These are phyloP conservation scores for Wallacemonas sp. DNA, from an alignment of 208 protist species.

Conservation along the genomic window DNA sequence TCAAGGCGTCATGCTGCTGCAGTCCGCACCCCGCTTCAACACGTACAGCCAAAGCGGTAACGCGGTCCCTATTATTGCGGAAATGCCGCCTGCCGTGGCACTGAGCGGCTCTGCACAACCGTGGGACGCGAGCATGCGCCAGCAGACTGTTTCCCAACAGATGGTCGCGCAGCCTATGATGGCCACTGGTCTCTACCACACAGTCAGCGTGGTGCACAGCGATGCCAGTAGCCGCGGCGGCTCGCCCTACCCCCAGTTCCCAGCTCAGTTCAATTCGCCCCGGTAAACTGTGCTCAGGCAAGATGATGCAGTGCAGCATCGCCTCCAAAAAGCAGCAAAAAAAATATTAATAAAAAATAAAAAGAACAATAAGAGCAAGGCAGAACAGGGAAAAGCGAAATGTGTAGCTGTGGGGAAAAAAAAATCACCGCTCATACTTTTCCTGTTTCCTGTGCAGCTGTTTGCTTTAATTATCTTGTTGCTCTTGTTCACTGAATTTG, in stretches of 20 bases:
- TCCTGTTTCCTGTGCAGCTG: too few species aligned
- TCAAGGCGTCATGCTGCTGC: neutral
- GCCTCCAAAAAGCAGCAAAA: neutral
- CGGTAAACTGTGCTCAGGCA: too few species aligned
- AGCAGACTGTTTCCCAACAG: neutral
- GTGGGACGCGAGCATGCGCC: neutral
- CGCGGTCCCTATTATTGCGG: neutral
- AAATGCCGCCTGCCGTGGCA: neutral
- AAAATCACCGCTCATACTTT: too few species aligned
- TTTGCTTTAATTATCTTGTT: too few species aligned
- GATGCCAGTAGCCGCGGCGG: neutral
- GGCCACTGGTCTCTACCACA: neutral
- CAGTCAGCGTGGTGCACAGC: neutral
- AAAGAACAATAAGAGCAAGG: too few species aligned
- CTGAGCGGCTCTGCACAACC: neutral
- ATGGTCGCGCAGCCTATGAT: neutral
- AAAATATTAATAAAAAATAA: conserved; percentile 11
- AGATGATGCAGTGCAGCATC: too few species aligned
- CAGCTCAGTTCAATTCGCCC: neutral
- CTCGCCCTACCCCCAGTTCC: neutral
- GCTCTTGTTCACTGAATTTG: too few species aligned
- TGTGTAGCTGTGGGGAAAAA: too few species aligned
- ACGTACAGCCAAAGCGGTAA: neutral
- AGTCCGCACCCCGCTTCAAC: neutral
- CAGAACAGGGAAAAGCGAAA: too few species aligned